Evolutionary conservation across 2,329 filamentous ascomycete species (phyloP).

Genomic region (Ophiocordyceps camponoti-saundersi): DNA sequence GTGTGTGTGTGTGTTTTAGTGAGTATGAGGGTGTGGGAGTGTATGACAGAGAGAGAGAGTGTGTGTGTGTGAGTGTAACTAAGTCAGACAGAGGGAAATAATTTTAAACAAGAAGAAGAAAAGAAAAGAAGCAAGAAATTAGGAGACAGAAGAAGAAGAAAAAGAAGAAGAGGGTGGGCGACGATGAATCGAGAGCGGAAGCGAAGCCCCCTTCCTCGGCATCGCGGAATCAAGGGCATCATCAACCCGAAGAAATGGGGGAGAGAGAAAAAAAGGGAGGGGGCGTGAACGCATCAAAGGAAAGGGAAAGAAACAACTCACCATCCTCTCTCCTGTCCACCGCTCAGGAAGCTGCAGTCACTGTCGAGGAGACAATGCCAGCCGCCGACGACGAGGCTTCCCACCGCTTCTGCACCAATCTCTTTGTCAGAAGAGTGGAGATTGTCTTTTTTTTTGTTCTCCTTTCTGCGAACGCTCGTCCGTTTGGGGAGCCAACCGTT

Average conservation of each 20-base stretch:
- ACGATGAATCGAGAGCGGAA: background rate
- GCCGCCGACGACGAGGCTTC: constrained; percentile 38
- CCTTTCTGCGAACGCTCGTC: too few species aligned
- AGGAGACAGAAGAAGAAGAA: background rate
- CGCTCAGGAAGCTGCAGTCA: constrained; percentile 66
- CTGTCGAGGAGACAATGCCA: constrained; percentile 73
- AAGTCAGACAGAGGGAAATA: too few species aligned
- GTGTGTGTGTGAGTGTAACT: too few species aligned
- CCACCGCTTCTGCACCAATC: constrained; percentile 2
- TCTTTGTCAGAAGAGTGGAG: constrained; percentile 1
- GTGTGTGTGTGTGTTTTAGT: constrained; percentile 1
- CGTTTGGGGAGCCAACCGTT: too few species aligned
- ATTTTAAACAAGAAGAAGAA: too few species aligned
- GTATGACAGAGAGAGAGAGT: too few species aligned
- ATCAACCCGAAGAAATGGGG: background rate
- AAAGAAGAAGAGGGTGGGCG: constrained; percentile 2
- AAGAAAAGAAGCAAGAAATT: background rate
- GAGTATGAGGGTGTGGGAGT: too few species aligned
- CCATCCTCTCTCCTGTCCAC: constrained; percentile 81
- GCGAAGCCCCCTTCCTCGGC: too few species aligned
- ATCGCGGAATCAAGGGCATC: background rate
- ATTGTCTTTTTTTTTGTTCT: too few species aligned
- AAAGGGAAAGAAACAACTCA: constrained; percentile 21
- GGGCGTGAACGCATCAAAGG: background rate
- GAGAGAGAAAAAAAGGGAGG: background rate